phyloP scores from a whole-genome alignment of 2,329 filamentous ascomycete species.

The Sporothrix pallida region DNA sequence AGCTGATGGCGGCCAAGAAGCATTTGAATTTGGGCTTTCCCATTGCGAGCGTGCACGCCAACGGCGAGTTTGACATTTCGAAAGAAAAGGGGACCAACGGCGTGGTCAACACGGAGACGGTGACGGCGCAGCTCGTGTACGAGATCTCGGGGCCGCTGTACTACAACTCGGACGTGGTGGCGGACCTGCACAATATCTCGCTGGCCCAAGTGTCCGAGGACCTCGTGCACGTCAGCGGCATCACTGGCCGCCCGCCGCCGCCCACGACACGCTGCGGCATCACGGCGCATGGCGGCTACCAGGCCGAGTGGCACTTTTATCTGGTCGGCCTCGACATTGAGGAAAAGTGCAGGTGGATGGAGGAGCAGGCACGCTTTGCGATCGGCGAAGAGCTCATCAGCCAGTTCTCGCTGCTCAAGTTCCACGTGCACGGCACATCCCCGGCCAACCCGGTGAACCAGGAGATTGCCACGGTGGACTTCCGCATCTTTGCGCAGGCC shows the following conservation, averaged over 20 bases:
- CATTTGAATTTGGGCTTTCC: conserved; percentile 40
- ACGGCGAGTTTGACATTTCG: conserved; percentile 34
- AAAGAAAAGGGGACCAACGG: conserved; percentile 41
- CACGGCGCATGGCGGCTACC: conserved; percentile 44
- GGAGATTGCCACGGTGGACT: conserved; percentile 38
- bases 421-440: conserved; percentile 37
- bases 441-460: conserved; percentile 37
- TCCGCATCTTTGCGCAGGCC: conserved; percentile 37
- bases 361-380: conserved; percentile 35
- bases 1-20: conserved; percentile 36
- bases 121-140: conserved; percentile 45
- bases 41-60: conserved; percentile 33
- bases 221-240: conserved; percentile 43
- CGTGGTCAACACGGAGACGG: conserved; percentile 38
- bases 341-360: conserved; percentile 35
- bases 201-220: conserved; percentile 53
- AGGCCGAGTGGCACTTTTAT: conserved; percentile 33
- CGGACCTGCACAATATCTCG: conserved; percentile 43
- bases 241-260: conserved; percentile 45
- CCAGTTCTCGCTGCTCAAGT: conserved; percentile 37
- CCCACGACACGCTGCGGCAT: conserved; percentile 48
- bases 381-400: conserved; percentile 40
- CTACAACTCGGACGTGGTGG: conserved; percentile 47
- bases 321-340: conserved; percentile 31
- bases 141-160: conserved; percentile 48